These are phyloP conservation scores for Lagenaria siceraria DNA, from an alignment of 306 rosid genomes.

Conservation along the genomic window DNA sequence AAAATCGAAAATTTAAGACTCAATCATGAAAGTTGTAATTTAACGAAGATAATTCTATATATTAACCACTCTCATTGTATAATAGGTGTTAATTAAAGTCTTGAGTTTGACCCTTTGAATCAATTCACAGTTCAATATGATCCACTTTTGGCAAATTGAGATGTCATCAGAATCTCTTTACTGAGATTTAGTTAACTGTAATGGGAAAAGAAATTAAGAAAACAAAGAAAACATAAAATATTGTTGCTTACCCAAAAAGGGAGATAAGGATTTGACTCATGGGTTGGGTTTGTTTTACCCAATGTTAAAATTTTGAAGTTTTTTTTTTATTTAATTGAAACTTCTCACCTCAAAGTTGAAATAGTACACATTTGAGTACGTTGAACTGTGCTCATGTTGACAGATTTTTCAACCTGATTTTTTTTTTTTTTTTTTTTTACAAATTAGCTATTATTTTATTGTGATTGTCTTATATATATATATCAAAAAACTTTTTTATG, in stretches of 20 bases:
- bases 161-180: slow-evolving; percentile 2
- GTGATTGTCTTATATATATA: neutral
- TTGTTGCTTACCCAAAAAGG: neutral
- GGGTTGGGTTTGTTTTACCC: neutral
- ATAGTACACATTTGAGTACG: too few relatives aligned
- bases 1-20: too few relatives aligned
- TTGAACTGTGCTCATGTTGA: too few relatives aligned
- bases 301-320: neutral
- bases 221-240: neutral
- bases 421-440: too few relatives aligned
- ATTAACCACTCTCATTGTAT: too few relatives aligned
- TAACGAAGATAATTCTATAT: too few relatives aligned
- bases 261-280: neutral
- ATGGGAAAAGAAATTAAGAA: neutral
- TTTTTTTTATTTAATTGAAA: too few relatives aligned
- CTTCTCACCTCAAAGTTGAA: too few relatives aligned
- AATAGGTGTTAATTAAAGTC: neutral
- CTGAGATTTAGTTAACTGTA: neutral
- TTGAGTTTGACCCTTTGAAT: neutral
- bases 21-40: too few relatives aligned
- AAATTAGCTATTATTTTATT: neutral
- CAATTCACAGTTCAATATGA: neutral
- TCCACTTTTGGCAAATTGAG: neutral
- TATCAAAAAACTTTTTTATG: neutral
- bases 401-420: too few relatives aligned